These are phyloP conservation scores for Prunus campanulata DNA, from an alignment of 306 rosid genomes.

Conservation along the genomic window DNA sequence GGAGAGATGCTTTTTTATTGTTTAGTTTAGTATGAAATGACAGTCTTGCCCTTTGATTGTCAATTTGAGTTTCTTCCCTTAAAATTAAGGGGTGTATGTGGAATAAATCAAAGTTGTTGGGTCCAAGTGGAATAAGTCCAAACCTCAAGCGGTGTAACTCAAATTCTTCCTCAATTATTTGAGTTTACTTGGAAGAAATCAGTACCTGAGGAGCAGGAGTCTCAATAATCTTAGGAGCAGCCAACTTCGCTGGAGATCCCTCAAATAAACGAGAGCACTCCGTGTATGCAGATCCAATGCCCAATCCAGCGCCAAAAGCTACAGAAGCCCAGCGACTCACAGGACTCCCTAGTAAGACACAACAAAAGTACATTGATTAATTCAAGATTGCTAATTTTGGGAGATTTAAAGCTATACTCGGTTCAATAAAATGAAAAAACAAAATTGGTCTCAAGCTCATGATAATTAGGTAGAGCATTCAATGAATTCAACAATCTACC, in stretches of 20 bases:
- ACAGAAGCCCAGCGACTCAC: slow-evolving; percentile 83
- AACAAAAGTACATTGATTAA: not conserved
- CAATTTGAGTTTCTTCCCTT: not conserved
- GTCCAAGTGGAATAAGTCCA: not conserved
- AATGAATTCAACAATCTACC: not conserved
- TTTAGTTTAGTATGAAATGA: not conserved
- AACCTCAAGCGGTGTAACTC: not conserved
- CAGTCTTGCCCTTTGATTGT: not conserved
- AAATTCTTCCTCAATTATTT: not conserved
- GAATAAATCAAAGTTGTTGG: not conserved
- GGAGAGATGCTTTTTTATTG: not conserved
- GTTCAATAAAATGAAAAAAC: not conserved
- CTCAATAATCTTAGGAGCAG: slow-evolving; percentile 27
- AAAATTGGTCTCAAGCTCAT: not conserved
- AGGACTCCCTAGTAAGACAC: slow-evolving; percentile 64
- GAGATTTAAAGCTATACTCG: not conserved
- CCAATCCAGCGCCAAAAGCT: slow-evolving; percentile 88
- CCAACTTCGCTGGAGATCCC: slow-evolving; percentile 52
- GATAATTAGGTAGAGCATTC: not conserved
- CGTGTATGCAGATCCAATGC: slow-evolving; percentile 80
- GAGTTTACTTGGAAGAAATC: not conserved
- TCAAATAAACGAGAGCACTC: slow-evolving; percentile 64
- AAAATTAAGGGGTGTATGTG: not conserved
- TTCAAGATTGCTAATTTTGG: not conserved
- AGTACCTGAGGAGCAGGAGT: slow-evolving; percentile 40